These are phyloP conservation scores for Thuidium tamariscinum DNA, from an alignment of 225 moss, liverwort and hornwort species.

Conservation along the genomic window DNA sequence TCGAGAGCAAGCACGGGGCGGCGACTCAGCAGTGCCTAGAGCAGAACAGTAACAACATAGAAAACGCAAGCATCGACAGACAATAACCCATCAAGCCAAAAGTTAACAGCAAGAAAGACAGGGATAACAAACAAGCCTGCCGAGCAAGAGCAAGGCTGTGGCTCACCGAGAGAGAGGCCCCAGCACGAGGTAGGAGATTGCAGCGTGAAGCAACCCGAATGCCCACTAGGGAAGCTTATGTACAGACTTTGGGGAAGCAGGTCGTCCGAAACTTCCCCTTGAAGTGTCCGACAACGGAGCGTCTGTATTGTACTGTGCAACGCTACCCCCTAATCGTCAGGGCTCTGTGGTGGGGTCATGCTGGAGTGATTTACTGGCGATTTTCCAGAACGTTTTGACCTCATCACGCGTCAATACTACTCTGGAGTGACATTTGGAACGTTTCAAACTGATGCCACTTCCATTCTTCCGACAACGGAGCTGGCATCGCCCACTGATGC, in stretches of 20 bases:
- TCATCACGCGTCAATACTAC: too few relatives aligned
- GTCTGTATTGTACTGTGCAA: too few relatives aligned
- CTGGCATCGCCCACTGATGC: too few relatives aligned
- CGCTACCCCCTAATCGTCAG: too few relatives aligned
- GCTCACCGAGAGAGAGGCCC: background rate
- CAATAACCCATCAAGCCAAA: background rate
- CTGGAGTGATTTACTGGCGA: too few relatives aligned
- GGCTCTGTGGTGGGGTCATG: background rate
- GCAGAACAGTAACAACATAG: background rate
- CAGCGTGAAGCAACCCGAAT: too few relatives aligned
- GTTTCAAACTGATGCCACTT: too few relatives aligned
- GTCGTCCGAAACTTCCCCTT: background rate
- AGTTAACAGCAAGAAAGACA: background rate
- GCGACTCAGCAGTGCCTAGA: background rate
- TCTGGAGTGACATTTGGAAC: background rate
- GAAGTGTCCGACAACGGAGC: background rate
- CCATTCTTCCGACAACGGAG: too few relatives aligned
- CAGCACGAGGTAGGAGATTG: background rate
- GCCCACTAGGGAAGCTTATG: rapidly evolving
- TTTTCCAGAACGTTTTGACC: too few relatives aligned
- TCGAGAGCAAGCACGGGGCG: background rate
- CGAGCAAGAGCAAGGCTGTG: background rate
- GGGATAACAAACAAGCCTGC: background rate
- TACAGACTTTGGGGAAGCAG: background rate
- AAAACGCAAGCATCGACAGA: background rate